phyloP scores from a whole-genome alignment of 2,329 filamentous ascomycete genomes.

The Scedosporium aurantiacum region DNA sequence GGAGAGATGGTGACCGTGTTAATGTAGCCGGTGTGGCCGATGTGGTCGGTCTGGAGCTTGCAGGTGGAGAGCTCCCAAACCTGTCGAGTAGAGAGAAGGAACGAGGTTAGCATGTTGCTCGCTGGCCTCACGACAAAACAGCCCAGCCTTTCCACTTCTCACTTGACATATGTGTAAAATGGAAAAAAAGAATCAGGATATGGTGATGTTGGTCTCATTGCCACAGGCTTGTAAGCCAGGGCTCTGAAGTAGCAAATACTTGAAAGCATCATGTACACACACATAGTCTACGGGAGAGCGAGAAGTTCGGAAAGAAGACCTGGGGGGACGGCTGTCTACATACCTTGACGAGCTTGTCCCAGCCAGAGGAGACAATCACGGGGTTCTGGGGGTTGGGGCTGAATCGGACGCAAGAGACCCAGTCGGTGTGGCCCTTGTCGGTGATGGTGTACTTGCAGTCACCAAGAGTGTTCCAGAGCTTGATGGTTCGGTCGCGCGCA shows the following conservation, averaged over 20 bases:
- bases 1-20: conserved; percentile 99
- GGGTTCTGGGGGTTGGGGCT: conserved; percentile 99
- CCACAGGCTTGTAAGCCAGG: conserved; percentile 40
- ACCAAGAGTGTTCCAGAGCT: conserved; percentile 99
- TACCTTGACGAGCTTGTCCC: conserved; percentile 99
- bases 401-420: conserved; percentile 99
- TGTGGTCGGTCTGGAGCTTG: conserved; percentile 99
- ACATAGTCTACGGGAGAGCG: conserved; percentile 7
- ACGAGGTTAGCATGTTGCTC: conserved; percentile 3
- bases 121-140: not conserved
- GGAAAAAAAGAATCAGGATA: conserved; percentile 55
- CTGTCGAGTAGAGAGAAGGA: conserved; percentile 35
- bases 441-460: conserved; percentile 99
- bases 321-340: conserved; percentile 8
- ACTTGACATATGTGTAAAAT: not conserved
- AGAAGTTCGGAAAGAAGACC: conserved; percentile 25
- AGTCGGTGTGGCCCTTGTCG: conserved; percentile 99
- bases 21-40: conserved; percentile 98
- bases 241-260: conserved; percentile 99
- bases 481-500: conserved; percentile 96
- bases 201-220: conserved; percentile 98
- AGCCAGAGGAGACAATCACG: conserved; percentile 95
- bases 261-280: conserved; percentile 79
- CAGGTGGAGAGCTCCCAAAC: conserved; percentile 99
- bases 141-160: not conserved